These are phyloP conservation scores for Pythium phragmitis DNA, from an alignment of 352 stramenopile genomes.

Conservation along the genomic window DNA sequence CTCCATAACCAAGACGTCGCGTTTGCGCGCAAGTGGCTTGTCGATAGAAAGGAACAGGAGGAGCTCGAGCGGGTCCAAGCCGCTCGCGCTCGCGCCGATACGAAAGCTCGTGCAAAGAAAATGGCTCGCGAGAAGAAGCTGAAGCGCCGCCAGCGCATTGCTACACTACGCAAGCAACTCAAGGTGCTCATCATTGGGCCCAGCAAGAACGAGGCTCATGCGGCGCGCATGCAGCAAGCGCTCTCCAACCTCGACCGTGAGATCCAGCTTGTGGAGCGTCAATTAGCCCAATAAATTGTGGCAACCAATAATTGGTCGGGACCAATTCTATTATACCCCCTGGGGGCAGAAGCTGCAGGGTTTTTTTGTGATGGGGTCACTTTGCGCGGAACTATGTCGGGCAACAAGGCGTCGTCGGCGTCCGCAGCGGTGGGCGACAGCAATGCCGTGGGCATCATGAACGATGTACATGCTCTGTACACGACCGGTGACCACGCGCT, in stretches of 20 bases:
- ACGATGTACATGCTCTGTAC: constrained; percentile 38
- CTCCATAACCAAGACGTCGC: constrained; percentile 35
- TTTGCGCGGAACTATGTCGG: not conserved
- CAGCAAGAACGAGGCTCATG: constrained; percentile 33
- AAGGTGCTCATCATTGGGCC: constrained; percentile 28
- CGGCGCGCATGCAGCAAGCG: constrained; percentile 30
- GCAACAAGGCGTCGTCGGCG: constrained; percentile 3
- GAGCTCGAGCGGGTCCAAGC: constrained; percentile 20
- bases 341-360: not conserved
- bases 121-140: constrained; percentile 9
- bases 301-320: constrained; percentile 3
- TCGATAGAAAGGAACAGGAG: constrained; percentile 26
- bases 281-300: constrained; percentile 18
- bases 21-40: constrained; percentile 35
- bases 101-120: constrained; percentile 18
- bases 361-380: not conserved
- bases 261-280: constrained; percentile 30
- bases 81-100: constrained; percentile 8
- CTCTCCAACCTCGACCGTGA: constrained; percentile 42
- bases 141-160: constrained; percentile 30
- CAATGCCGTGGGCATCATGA: constrained; percentile 39
- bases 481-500: constrained; percentile 29
- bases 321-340: not conserved
- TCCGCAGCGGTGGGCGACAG: constrained; percentile 21
- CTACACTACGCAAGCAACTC: constrained; percentile 22